These are phyloP conservation scores for Nadsonia commutata DNA, from an alignment of 1,139 yeast genomes.

Conservation along the genomic window DNA sequence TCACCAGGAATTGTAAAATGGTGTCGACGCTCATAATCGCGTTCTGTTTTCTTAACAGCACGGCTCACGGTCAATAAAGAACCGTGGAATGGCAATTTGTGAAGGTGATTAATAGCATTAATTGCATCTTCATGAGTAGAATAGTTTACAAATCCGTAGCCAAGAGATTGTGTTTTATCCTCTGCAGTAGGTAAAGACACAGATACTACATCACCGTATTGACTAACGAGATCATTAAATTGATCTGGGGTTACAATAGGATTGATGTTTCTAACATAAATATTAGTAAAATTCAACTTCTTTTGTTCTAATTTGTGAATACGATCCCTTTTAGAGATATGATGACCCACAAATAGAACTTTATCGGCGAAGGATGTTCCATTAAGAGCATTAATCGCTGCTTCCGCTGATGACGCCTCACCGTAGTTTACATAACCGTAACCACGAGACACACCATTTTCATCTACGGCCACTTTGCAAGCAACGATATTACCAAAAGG, in stretches of 20 bases:
- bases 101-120: constrained; percentile 67
- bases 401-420: constrained; percentile 82
- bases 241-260: constrained; percentile 1
- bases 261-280: constrained; percentile 71
- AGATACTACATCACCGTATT: background rate
- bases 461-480: constrained; percentile 82
- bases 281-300: constrained; percentile 75
- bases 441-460: constrained; percentile 76
- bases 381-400: constrained; percentile 73
- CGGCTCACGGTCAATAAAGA: constrained; percentile 72
- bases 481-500: constrained; percentile 81
- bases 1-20: too few relatives aligned
- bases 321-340: constrained; percentile 74
- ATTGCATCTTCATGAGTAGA: constrained; percentile 68
- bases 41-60: constrained; percentile 88
- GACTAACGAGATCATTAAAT: background rate
- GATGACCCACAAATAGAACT: constrained; percentile 81
- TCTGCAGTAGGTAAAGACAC: background rate
- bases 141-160: constrained; percentile 82
- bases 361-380: constrained; percentile 58
- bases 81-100: constrained; percentile 28
- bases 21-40: constrained; percentile 74
- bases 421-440: constrained; percentile 93
- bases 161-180: constrained; percentile 18
- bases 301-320: constrained; percentile 69